Conservation (phyloP, 2,329 filamentous ascomycete species). For the Alternaria ventricosa region DNA sequence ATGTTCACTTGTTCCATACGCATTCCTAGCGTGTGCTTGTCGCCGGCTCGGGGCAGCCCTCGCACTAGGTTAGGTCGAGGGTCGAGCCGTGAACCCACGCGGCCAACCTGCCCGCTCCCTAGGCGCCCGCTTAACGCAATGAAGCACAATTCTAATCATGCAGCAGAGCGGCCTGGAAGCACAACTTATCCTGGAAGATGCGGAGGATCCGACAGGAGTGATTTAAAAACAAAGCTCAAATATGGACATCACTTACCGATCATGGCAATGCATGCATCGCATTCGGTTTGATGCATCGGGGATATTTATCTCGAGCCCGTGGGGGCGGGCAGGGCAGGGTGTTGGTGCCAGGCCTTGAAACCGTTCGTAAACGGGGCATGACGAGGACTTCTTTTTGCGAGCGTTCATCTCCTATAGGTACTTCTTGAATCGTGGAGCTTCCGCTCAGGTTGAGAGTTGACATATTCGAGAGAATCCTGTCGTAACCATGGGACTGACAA, state of each 20-base stretch:
- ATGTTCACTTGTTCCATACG: neutral
- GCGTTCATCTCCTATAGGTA: neutral
- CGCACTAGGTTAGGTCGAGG: neutral
- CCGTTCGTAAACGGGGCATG: neutral
- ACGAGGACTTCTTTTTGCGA: neutral
- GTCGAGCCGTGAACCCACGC: neutral
- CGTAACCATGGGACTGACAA: slow-evolving; percentile 13
- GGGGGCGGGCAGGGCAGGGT: neutral
- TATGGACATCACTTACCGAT: neutral
- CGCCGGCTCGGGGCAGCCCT: neutral
- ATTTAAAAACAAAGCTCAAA: neutral
- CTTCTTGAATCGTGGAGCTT: neutral
- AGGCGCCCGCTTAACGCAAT: neutral
- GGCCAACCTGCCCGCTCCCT: neutral
- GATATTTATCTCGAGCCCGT: neutral
- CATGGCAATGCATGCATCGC: neutral
- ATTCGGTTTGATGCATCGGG: neutral
- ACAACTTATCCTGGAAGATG: neutral
- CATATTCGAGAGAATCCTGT: neutral
- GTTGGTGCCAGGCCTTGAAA: neutral
- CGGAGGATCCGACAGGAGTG: neutral
- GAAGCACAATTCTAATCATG: neutral
- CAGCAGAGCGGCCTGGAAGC: neutral
- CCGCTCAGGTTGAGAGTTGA: neutral
- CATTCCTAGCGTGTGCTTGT: neutral